Evolutionary conservation across 1,284 basidiomycete species (phyloP).

Genomic region (Trametes polyzona): DNA sequence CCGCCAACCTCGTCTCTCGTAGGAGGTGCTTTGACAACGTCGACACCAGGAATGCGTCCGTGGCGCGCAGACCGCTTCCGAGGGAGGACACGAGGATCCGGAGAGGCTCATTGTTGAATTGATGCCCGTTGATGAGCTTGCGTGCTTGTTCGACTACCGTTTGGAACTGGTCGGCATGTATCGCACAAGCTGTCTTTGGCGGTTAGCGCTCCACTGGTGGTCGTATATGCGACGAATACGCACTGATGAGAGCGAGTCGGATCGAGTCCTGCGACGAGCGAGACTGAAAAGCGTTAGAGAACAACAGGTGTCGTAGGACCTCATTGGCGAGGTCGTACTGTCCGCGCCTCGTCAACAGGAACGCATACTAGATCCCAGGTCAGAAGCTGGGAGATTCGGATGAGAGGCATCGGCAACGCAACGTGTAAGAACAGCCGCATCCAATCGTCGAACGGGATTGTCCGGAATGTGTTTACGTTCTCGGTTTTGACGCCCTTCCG

Average conservation of each 20-base stretch:
- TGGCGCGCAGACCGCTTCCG: constrained; percentile 66
- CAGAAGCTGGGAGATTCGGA: neutral
- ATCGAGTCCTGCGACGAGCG: constrained; percentile 70
- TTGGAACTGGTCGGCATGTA: constrained; percentile 56
- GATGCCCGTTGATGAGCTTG: constrained; percentile 71
- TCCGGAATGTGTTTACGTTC: constrained; percentile 72
- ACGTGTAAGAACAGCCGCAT: constrained; percentile 85
- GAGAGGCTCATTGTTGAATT: constrained; percentile 83
- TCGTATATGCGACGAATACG: constrained; percentile 29
- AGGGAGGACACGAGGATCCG: constrained; percentile 76
- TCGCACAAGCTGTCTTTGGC: constrained; percentile 64
- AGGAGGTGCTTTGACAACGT: constrained; percentile 83
- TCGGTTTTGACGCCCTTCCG: constrained; percentile 38
- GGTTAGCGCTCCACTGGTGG: neutral
- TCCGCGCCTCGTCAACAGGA: constrained; percentile 71
- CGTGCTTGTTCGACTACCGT: constrained; percentile 73
- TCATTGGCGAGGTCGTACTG: constrained; percentile 77
- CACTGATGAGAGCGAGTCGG: constrained; percentile 74
- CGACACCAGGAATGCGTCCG: constrained; percentile 75
- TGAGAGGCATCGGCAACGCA: constrained; percentile 3
- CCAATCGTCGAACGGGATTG: constrained; percentile 88
- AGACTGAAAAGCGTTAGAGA: constrained; percentile 78
- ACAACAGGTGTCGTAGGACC: constrained; percentile 77
- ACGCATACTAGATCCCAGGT: constrained; percentile 69
- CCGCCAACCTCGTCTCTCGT: constrained; percentile 72